A percentile compares a stretch with the other conserved stretches of the same genome.
These are phyloP conservation scores for Teratosphaeria gauchensis DNA, from an alignment of 2,329 filamentous ascomycete genomes.

Conservation along the genomic window DNA sequence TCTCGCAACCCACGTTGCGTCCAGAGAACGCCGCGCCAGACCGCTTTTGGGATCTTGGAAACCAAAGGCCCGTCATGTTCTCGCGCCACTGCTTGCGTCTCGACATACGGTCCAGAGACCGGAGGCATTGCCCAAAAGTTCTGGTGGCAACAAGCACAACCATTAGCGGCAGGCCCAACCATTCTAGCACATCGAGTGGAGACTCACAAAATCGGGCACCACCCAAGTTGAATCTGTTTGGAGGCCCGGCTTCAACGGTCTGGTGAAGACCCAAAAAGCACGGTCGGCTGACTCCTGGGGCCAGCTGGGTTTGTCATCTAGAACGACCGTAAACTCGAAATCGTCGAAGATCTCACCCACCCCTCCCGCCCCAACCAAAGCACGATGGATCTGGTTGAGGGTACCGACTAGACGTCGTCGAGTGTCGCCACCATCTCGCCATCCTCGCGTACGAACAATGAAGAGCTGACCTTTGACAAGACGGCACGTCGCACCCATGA, in stretches of 20 bases:
- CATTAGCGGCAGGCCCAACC: background rate
- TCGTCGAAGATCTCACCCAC: constrained; percentile 19
- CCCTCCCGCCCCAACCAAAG: constrained; percentile 35
- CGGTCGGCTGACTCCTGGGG: constrained; percentile 12
- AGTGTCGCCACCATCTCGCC: background rate
- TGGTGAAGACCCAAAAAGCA: constrained; percentile 34
- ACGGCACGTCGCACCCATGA: background rate
- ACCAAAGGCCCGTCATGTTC: constrained; percentile 13
- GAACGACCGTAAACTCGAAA: constrained; percentile 4
- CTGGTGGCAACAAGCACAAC: background rate
- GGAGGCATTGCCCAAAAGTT: constrained; percentile 43
- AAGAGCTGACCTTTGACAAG: constrained; percentile 10
- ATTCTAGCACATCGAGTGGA: background rate
- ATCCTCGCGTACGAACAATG: background rate
- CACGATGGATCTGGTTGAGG: constrained; percentile 39
- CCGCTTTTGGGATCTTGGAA: constrained; percentile 37
- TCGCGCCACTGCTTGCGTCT: constrained; percentile 15
- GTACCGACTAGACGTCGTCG: constrained; percentile 23
- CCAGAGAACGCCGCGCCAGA: constrained; percentile 38
- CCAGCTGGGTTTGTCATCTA: constrained; percentile 1
- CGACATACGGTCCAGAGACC: constrained; percentile 15
- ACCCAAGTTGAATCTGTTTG: constrained; percentile 33
- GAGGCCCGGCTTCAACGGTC: constrained; percentile 19
- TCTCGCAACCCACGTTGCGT: constrained; percentile 16
- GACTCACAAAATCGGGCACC: constrained; percentile 39